These are phyloP conservation scores for Botrytis tulipae DNA, from an alignment of 2,329 filamentous ascomycete genomes.

Conservation along the genomic window DNA sequence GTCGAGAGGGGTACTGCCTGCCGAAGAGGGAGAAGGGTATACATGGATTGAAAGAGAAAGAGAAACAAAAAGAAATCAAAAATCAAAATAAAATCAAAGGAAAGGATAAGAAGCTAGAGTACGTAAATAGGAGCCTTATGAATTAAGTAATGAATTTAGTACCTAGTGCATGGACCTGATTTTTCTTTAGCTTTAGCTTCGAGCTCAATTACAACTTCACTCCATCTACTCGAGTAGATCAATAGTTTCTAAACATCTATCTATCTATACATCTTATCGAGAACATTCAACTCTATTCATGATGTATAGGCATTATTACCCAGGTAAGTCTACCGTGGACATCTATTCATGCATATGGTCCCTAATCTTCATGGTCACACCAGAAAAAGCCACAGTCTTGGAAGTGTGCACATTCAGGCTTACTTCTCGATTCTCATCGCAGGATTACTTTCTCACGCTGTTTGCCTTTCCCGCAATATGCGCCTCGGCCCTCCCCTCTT, in stretches of 20 bases:
- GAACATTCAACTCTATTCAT: neutral
- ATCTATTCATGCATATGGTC: neutral
- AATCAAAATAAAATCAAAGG: neutral
- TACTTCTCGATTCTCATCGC: neutral
- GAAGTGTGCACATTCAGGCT: neutral
- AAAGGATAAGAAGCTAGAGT: neutral
- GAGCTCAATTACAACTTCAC: neutral
- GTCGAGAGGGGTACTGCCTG: neutral
- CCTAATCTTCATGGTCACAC: neutral
- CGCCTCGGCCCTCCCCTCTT: neutral
- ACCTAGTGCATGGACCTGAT: neutral
- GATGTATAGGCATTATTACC: neutral
- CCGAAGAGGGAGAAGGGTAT: neutral
- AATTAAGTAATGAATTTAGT: neutral
- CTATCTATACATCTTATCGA: neutral
- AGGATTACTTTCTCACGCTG: neutral
- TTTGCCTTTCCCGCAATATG: slow-evolving; percentile 15
- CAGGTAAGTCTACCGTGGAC: neutral
- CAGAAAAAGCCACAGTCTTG: slow-evolving; percentile 1
- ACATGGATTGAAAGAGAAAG: neutral
- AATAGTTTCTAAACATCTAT: neutral
- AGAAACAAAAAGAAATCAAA: neutral
- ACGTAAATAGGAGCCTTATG: neutral
- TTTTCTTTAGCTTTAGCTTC: neutral
- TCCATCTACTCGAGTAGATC: too few relatives aligned